phyloP scores from a whole-genome alignment of 2,329 filamentous ascomycete genomes.

The Fusarium sp. region DNA sequence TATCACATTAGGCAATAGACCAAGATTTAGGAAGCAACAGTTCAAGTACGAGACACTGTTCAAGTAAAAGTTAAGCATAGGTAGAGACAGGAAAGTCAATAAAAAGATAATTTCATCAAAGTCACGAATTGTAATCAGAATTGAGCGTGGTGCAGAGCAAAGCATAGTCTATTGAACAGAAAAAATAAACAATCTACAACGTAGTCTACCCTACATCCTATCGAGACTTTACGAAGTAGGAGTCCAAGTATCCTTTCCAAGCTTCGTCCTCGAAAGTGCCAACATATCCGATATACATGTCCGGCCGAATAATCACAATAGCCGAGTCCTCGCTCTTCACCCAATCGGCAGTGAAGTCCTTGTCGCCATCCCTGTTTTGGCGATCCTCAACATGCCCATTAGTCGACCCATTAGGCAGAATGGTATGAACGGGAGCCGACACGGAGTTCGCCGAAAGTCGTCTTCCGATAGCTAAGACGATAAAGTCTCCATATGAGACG shows the following conservation, averaged over 20 bases:
- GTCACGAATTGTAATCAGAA: fast-evolving
- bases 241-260: conserved; percentile 17
- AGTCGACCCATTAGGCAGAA: background rate
- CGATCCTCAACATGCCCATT: background rate
- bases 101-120: fast-evolving
- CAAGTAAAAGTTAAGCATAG: no score
- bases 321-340: background rate
- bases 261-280: background rate
- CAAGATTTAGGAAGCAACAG: background rate
- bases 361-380: background rate
- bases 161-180: background rate
- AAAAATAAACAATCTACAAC: background rate
- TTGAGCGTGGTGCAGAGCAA: fast-evolving
- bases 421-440: background rate
- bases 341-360: conserved; percentile 15
- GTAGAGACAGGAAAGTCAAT: fast-evolving
- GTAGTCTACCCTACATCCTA: background rate
- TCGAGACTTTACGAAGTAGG: background rate
- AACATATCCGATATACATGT: conserved; percentile 35
- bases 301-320: conserved; percentile 25
- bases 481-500: conserved; percentile 3
- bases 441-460: background rate
- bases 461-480: background rate
- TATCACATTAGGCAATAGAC: background rate
- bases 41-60: fast-evolving